These are phyloP conservation scores for Exophiala dermatitidis DNA, from an alignment of 2,329 filamentous ascomycete genomes.

Conservation along the genomic window DNA sequence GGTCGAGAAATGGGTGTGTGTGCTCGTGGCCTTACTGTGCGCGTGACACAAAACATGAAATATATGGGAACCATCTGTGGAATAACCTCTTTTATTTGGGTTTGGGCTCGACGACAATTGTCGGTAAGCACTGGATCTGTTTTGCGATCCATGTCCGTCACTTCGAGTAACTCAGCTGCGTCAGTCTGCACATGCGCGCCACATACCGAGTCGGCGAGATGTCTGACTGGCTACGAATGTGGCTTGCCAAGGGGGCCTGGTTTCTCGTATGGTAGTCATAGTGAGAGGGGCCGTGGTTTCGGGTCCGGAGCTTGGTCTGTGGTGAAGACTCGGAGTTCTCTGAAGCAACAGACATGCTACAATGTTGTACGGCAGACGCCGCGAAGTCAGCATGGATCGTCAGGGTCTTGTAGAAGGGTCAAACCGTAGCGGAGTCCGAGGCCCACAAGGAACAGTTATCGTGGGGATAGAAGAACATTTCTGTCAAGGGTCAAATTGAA, in stretches of 20 bases:
- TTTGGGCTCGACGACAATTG: neutral
- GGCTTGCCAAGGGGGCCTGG: constrained; percentile 16
- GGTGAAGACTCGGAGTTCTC: neutral
- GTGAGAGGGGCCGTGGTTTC: neutral
- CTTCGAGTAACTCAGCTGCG: neutral
- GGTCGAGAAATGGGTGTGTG: neutral
- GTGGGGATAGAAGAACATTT: too few relatives aligned
- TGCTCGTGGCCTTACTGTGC: neutral
- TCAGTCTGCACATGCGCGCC: neutral
- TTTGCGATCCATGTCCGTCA: neutral
- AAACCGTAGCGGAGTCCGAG: neutral
- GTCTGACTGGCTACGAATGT: constrained; percentile 16
- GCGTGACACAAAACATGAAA: neutral
- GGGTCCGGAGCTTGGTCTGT: neutral
- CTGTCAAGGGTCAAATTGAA: too few relatives aligned
- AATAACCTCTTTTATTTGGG: constrained; percentile 4
- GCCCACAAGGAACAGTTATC: neutral
- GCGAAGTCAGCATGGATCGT: neutral
- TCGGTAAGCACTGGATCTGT: neutral
- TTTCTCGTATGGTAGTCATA: neutral
- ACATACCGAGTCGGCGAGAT: constrained; percentile 6
- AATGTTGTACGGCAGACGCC: neutral
- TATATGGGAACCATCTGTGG: neutral
- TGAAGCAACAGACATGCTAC: neutral
- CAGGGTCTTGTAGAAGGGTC: neutral